Evolutionary conservation across 805 yeast genomes (phyloP).

Genomic region (Barnettozyma californica): DNA sequence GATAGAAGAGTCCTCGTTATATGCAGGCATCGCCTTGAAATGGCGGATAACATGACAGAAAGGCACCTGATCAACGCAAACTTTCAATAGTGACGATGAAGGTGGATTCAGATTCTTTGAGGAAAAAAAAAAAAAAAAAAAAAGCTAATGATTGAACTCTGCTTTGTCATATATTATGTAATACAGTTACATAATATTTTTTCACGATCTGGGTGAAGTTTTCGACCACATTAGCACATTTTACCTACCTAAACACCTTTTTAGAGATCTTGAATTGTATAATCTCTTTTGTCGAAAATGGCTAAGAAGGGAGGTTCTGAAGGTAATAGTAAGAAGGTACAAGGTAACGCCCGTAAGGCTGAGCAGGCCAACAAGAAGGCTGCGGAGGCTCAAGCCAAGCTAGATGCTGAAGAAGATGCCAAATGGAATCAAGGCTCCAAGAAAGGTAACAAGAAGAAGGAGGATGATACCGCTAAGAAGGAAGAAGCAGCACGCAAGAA

Average conservation of each 20-base stretch:
- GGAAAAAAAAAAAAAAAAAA: too few relatives aligned
- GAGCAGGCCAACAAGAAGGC: conserved; percentile 56
- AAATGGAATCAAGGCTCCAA: conserved; percentile 72
- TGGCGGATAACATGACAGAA: not conserved
- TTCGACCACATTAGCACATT: too few relatives aligned
- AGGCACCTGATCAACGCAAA: not conserved
- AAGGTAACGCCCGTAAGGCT: conserved; percentile 63
- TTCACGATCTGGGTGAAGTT: too few relatives aligned
- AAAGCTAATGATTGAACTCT: not conserved
- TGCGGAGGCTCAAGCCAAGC: conserved; percentile 41
- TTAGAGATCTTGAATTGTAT: not conserved
- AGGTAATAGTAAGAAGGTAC: conserved; percentile 47
- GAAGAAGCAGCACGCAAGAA: conserved; percentile 75
- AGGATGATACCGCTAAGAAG: conserved; percentile 59
- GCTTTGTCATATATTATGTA: not conserved
- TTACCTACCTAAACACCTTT: too few relatives aligned
- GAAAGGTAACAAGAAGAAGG: conserved; percentile 64
- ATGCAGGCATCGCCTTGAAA: conserved; percentile 3
- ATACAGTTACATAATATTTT: too few relatives aligned
- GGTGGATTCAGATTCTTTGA: not conserved
- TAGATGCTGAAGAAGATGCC: conserved; percentile 50
- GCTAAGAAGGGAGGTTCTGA: conserved; percentile 44
- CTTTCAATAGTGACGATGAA: not conserved
- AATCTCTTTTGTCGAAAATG: conserved; percentile 27
- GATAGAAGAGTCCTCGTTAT: not conserved